A percentile compares a stretch with the other conserved stretches of the same genome.
These are phyloP conservation scores for Starmerella tilneyi DNA, from an alignment of 805 yeast species.

Conservation along the genomic window DNA sequence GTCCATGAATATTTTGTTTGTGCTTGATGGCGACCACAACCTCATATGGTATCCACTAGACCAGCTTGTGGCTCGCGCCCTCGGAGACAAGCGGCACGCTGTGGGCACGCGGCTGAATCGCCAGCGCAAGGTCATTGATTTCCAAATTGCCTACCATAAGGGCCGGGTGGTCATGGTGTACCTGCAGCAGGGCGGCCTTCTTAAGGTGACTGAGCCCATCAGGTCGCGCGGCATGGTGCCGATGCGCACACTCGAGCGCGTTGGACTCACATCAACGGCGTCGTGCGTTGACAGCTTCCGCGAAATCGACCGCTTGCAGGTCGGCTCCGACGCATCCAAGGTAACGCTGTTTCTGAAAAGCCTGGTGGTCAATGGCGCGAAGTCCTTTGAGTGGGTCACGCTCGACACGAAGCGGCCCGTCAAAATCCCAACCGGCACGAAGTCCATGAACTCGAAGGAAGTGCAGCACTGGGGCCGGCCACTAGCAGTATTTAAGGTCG, in stretches of 20 bases:
- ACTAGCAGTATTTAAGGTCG: conserved; percentile 43
- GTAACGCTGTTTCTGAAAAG: conserved; percentile 55
- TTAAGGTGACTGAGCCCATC: conserved; percentile 53
- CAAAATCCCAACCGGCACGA: conserved; percentile 39
- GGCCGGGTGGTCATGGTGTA: conserved; percentile 48
- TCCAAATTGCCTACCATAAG: conserved; percentile 55
- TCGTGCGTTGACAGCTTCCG: conserved; percentile 35
- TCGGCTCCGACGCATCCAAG: conserved; percentile 49
- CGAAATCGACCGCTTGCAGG: conserved; percentile 39
- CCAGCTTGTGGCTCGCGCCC: conserved; percentile 38
- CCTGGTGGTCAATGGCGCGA: conserved; percentile 47
- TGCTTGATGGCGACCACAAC: conserved; percentile 49
- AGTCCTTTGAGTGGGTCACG: conserved; percentile 57
- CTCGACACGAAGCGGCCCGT: conserved; percentile 48
- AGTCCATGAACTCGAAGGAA: conserved; percentile 6
- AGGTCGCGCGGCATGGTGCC: conserved; percentile 25
- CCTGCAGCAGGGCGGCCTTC: conserved; percentile 48
- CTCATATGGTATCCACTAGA: conserved; percentile 56
- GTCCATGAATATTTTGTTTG: conserved; percentile 41
- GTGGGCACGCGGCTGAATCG: conserved; percentile 42
- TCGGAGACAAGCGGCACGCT: conserved; percentile 15
- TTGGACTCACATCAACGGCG: conserved; percentile 16
- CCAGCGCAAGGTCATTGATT: conserved; percentile 42
- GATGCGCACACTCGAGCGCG: conserved; percentile 15
- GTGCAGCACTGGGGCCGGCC: conserved; percentile 32